Evolutionary conservation across 192 early-diverging fungal genomes (phyloP).

Genomic region (Mortierella antarctica): DNA sequence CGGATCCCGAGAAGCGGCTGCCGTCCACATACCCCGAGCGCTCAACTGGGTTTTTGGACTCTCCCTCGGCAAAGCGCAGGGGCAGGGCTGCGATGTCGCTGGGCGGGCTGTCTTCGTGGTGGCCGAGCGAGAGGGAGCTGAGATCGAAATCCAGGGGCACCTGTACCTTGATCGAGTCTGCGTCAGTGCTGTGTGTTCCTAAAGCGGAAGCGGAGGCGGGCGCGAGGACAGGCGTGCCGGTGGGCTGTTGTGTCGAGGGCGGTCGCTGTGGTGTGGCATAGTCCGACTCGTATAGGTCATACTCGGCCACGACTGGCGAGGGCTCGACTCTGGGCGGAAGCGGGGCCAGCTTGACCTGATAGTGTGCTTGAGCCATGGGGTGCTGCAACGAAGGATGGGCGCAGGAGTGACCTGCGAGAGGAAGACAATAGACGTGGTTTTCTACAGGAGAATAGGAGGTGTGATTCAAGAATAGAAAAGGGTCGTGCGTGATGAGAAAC

Average conservation of each 20-base stretch:
- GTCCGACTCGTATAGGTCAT: conserved; percentile 6
- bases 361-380: not conserved
- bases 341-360: conserved; percentile 2
- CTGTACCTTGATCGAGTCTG: conserved; percentile 5
- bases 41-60: conserved; percentile 41
- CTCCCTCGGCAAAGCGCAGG: conserved; percentile 33
- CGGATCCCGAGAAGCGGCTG: conserved; percentile 40
- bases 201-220: conserved; percentile 20
- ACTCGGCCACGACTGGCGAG: not conserved
- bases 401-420: not conserved
- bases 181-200: not conserved
- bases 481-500: not conserved
- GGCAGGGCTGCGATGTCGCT: conserved; percentile 16
- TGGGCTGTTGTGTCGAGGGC: no score
- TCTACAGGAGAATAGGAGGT: not conserved
- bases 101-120: not conserved
- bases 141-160: conserved; percentile 37
- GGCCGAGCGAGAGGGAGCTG: conserved; percentile 24
- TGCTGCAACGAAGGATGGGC: not conserved
- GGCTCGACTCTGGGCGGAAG: not conserved
- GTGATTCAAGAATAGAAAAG: not conserved
- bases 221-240: not conserved
- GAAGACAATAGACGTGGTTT: no score
- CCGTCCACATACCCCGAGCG: conserved; percentile 44
- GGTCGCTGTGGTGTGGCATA: no score